Conservation (phyloP, 2,329 filamentous ascomycete species). For the Macrophomina tecta region DNA sequence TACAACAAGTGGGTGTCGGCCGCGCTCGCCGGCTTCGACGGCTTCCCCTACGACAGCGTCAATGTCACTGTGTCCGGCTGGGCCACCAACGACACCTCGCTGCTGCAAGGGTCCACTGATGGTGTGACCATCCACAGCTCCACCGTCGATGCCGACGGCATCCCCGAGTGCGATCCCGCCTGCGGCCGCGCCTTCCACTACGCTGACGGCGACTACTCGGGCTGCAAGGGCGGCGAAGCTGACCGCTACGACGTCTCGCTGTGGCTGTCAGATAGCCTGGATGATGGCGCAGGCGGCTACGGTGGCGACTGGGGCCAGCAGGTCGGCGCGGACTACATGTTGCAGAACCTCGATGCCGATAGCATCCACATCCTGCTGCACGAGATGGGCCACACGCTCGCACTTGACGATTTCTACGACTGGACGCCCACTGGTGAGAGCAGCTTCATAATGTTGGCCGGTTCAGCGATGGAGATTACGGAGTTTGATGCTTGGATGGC, state of each 20-base stretch:
- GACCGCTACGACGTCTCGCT: conserved; percentile 48
- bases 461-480: conserved; percentile 50
- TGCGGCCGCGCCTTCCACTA: conserved; percentile 55
- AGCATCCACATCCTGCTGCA: conserved; percentile 56
- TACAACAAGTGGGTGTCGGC: conserved; percentile 51
- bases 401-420: conserved; percentile 48
- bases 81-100: conserved; percentile 48
- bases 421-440: conserved; percentile 52
- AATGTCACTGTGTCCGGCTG: conserved; percentile 54
- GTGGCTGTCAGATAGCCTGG: conserved; percentile 55
- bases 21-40: conserved; percentile 53
- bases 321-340: conserved; percentile 53
- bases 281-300: conserved; percentile 43
- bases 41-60: conserved; percentile 51
- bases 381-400: conserved; percentile 36
- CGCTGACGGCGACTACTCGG: conserved; percentile 49
- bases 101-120: conserved; percentile 45
- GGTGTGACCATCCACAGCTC: conserved; percentile 51
- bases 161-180: conserved; percentile 50
- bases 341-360: conserved; percentile 45
- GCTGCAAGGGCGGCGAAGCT: conserved; percentile 47
- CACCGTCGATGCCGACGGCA: conserved; percentile 44
- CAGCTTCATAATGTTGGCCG: conserved; percentile 56
- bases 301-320: conserved; percentile 57
- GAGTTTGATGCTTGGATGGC: conserved; percentile 60